phyloP scores from a whole-genome alignment of 164 flowering plant species.

The Euptelea pleiosperma region DNA sequence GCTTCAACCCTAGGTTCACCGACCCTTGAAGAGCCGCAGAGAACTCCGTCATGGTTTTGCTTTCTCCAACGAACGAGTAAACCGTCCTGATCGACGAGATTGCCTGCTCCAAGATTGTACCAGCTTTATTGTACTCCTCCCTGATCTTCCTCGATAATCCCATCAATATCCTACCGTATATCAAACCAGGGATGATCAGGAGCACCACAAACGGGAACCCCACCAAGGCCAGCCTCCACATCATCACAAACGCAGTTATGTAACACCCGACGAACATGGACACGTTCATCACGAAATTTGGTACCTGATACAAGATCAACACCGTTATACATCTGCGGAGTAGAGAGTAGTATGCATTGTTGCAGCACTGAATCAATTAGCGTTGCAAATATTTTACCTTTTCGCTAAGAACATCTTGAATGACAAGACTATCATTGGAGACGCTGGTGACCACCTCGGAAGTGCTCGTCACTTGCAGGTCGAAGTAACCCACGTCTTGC shows the following conservation, averaged over 20 bases:
- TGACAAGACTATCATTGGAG: constrained; percentile 69
- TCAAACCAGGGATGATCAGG: constrained; percentile 69
- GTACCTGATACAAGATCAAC: constrained; percentile 64
- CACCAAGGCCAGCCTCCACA: constrained; percentile 76
- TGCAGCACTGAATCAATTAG: background rate
- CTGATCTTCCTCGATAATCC: constrained; percentile 50
- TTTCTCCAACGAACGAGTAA: constrained; percentile 78
- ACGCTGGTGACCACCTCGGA: constrained; percentile 71
- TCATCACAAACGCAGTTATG: constrained; percentile 43
- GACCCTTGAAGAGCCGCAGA: constrained; percentile 63
- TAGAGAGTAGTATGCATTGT: too few species aligned
- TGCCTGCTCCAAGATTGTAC: constrained; percentile 67
- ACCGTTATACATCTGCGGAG: too few species aligned
- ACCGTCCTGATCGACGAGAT: constrained; percentile 80
- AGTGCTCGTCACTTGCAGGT: constrained; percentile 66
- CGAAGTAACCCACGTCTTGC: constrained; percentile 86
- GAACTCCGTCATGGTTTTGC: constrained; percentile 48
- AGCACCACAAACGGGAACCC: constrained; percentile 63
- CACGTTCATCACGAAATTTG: constrained; percentile 68
- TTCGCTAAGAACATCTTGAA: constrained; percentile 76
- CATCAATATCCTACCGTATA: constrained; percentile 70
- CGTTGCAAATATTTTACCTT: too few species aligned
- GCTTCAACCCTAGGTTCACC: constrained; percentile 57
- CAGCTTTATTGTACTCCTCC: constrained; percentile 67
- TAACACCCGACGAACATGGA: constrained; percentile 60